phyloP scores from a whole-genome alignment of 2,329 filamentous ascomycete genomes.

The Aquanectria penicillioides region DNA sequence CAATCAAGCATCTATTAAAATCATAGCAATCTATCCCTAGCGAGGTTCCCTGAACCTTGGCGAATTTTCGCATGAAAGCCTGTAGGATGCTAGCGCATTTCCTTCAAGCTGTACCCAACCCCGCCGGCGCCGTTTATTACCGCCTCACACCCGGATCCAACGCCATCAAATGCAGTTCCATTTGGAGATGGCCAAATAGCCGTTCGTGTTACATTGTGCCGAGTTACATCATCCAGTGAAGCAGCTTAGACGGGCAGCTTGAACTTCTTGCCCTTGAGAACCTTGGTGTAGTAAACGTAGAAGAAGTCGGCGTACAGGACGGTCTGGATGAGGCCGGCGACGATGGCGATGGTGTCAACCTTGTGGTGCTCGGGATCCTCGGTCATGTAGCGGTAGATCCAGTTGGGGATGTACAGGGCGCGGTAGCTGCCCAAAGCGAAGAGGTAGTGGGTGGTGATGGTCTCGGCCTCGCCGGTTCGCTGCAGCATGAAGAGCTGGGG shows the following conservation, averaged over 20 bases:
- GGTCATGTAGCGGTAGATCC: constrained; percentile 89
- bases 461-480: constrained; percentile 96
- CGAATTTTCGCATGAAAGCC: constrained; percentile 12
- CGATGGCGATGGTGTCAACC: constrained; percentile 84
- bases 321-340: constrained; percentile 93
- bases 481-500: constrained; percentile 99
- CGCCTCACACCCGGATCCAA: constrained; percentile 41
- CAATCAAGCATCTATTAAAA: constrained; percentile 8
- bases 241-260: constrained; percentile 77
- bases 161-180: constrained; percentile 46
- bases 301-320: constrained; percentile 99
- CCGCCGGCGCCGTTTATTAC: constrained; percentile 42
- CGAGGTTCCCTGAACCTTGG: neutral
- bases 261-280: constrained; percentile 89
- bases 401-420: constrained; percentile 97
- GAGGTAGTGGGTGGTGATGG: constrained; percentile 98
- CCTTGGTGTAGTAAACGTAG: constrained; percentile 99
- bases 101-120: constrained; percentile 32
- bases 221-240: neutral
- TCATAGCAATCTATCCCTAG: constrained; percentile 14
- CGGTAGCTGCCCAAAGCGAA: constrained; percentile 93
- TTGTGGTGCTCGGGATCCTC: constrained; percentile 71
- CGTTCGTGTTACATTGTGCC: neutral
- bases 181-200: constrained; percentile 13
- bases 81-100: constrained; percentile 3